A percentile compares a stretch with the other conserved stretches of the same genome.
phyloP scores from a whole-genome alignment of 345 rosid species.

The Gossypium thurberi region DNA sequence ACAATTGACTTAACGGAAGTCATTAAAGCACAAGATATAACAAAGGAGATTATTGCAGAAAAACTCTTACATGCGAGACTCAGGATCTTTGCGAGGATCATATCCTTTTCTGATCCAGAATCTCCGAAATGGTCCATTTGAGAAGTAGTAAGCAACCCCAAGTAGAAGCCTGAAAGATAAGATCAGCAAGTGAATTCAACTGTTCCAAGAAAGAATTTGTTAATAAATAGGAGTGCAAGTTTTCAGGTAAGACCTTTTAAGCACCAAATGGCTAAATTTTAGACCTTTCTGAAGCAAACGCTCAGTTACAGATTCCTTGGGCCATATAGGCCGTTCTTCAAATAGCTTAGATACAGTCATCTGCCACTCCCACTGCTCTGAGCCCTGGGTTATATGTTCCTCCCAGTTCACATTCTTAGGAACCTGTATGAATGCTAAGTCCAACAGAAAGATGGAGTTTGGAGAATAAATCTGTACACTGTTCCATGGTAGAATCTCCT shows the following conservation, averaged over 20 bases:
- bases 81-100: slow-evolving; percentile 94
- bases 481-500: not conserved
- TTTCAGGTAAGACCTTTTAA: slow-evolving; percentile 57
- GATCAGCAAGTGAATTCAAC: not conserved
- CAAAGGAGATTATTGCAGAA: slow-evolving; percentile 5
- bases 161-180: slow-evolving; percentile 56
- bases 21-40: not conserved
- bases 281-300: slow-evolving; percentile 62
- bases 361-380: slow-evolving; percentile 74
- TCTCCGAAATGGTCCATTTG: slow-evolving; percentile 77
- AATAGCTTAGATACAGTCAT: slow-evolving; percentile 68
- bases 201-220: slow-evolving; percentile 6
- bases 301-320: slow-evolving; percentile 61
- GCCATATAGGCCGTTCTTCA: slow-evolving; percentile 88
- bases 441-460: slow-evolving; percentile 16
- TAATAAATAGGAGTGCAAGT: slow-evolving; percentile 4
- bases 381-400: slow-evolving; percentile 38
- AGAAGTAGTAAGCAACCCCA: slow-evolving; percentile 83
- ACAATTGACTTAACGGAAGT: not conserved
- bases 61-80: slow-evolving; percentile 77
- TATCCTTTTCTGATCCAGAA: slow-evolving; percentile 97
- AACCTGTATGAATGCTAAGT: slow-evolving; percentile 76
- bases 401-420: slow-evolving; percentile 79
- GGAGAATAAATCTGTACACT: not conserved
- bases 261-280: slow-evolving; percentile 46